A percentile compares a stretch with the other conserved stretches of the same genome.
These are phyloP conservation scores for Termitomyces sp. DNA, from an alignment of 768 basidiomycete genomes.

Conservation along the genomic window DNA sequence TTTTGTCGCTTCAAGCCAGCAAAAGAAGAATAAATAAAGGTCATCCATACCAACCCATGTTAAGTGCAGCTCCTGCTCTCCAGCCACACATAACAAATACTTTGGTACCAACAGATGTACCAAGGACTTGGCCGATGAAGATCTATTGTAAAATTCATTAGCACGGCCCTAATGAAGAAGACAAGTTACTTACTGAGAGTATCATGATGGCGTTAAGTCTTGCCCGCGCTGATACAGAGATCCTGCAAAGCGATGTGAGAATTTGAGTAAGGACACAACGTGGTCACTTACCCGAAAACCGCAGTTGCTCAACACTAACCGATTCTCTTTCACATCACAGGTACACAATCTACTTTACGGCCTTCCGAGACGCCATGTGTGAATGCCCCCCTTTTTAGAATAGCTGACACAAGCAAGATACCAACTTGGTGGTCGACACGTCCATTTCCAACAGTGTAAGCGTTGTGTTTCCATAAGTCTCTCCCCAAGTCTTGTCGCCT, in stretches of 20 bases:
- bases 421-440: too few relatives aligned
- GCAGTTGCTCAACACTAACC: too few relatives aligned
- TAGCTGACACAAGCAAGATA: too few relatives aligned
- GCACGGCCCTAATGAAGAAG: not conserved
- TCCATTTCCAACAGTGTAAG: too few relatives aligned
- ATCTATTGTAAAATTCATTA: conserved; percentile 27
- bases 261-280: not conserved
- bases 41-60: conserved; percentile 53
- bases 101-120: conserved; percentile 67
- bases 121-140: conserved; percentile 80
- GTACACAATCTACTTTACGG: too few relatives aligned
- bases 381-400: too few relatives aligned
- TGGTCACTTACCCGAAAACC: conserved; percentile 45
- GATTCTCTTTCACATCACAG: too few relatives aligned
- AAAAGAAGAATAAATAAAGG: conserved; percentile 52
- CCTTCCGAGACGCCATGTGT: too few relatives aligned
- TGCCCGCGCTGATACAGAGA: conserved; percentile 48
- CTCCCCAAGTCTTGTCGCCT: conserved; percentile 53
- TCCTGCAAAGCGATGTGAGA: conserved; percentile 17
- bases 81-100: conserved; percentile 70
- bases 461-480: too few relatives aligned
- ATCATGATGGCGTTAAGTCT: conserved; percentile 75
- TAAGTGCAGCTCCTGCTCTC: conserved; percentile 58
- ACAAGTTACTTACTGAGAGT: conserved; percentile 40
- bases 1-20: too few relatives aligned